phyloP scores from a whole-genome alignment of 495 filamentous ascomycete species.

The Penicillium coffeae region DNA sequence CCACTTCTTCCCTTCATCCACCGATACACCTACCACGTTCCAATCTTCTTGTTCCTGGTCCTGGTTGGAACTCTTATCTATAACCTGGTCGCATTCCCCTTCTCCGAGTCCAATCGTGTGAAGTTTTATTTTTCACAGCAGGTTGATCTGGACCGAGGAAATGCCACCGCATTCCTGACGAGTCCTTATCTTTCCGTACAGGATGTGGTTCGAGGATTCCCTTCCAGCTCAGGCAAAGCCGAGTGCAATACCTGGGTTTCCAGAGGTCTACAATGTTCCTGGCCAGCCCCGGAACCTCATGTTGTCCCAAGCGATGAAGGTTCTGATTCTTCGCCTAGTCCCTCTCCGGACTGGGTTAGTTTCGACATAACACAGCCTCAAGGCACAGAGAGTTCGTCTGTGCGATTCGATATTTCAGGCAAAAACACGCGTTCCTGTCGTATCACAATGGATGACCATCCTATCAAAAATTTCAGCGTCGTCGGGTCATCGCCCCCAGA shows the following conservation, averaged over 20 bases:
- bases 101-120: conserved; percentile 70
- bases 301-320: conserved; percentile 34
- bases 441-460: conserved; percentile 34
- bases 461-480: conserved; percentile 60
- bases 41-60: conserved; percentile 68
- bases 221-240: conserved; percentile 60
- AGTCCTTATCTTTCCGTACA: conserved; percentile 71
- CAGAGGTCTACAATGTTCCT: conserved; percentile 63
- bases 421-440: conserved; percentile 66
- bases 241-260: conserved; percentile 5
- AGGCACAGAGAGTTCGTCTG: conserved; percentile 32
- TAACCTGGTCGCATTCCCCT: conserved; percentile 85
- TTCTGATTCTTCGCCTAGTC: conserved; percentile 24
- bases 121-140: conserved; percentile 86
- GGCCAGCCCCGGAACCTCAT: conserved; percentile 61
- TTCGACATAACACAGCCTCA: conserved; percentile 53
- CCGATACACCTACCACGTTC: conserved; percentile 78
- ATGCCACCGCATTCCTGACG: conserved; percentile 62
- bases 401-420: conserved; percentile 55
- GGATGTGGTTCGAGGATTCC: conserved; percentile 61
- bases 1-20: conserved; percentile 83
- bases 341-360: conserved; percentile 56
- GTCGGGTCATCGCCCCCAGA: conserved; percentile 44
- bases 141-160: conserved; percentile 70
- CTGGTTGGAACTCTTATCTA: conserved; percentile 77